phyloP scores from a whole-genome alignment of 805 yeast genomes.

The Monosporozyma solicola region DNA sequence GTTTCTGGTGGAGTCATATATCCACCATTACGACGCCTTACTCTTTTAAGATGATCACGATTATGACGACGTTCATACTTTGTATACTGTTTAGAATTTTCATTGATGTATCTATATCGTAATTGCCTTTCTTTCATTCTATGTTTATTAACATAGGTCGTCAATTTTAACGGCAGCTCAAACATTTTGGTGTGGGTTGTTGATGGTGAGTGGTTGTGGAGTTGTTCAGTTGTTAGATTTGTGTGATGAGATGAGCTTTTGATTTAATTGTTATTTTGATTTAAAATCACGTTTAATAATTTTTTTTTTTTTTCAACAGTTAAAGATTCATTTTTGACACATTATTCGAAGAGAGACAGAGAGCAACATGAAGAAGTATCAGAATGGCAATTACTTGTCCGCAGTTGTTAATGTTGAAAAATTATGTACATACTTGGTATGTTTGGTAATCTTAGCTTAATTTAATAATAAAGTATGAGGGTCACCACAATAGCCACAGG shows the following conservation, averaged over 20 bases:
- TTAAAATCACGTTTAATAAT: neutral
- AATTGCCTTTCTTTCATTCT: conserved; percentile 18
- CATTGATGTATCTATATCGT: conserved; percentile 23
- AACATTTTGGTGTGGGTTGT: conserved; percentile 13
- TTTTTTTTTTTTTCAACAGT: neutral
- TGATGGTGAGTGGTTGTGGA: neutral
- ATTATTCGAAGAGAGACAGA: neutral
- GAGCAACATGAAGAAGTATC: no score
- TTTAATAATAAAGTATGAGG: no score
- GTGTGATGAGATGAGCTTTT: neutral
- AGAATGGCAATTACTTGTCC: no score
- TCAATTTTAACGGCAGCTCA: conserved; percentile 15
- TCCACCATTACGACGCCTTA: neutral
- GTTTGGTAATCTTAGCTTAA: no score
- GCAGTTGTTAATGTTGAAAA: no score
- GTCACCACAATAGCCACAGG: no score
- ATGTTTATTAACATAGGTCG: conserved; percentile 10
- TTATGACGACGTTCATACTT: neutral
- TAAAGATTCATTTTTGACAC: neutral
- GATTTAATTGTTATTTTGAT: neutral
- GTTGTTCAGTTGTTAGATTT: neutral
- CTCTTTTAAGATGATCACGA: neutral
- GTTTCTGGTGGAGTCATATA: neutral
- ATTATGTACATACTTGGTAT: no score
- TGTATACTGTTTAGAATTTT: conserved; percentile 12